Evolutionary conservation across 345 rosid genomes (phyloP), one percentile per base, ranked within the genome.

Genomic region (Moricandia moricandioides): DNA sequence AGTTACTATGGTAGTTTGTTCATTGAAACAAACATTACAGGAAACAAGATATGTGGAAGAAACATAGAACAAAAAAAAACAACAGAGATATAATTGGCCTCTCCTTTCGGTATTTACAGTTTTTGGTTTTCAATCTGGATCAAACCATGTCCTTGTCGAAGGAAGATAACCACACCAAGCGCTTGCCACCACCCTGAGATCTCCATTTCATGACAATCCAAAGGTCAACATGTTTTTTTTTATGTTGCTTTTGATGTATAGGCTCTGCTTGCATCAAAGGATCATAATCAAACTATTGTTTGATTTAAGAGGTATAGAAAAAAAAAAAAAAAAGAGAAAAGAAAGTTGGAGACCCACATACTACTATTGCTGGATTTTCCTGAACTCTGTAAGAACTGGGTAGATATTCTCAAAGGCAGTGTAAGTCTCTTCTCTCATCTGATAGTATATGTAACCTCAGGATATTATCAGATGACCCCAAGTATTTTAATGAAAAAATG

Each of bases 371-470:
- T 82, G 79, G 24, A 65, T 34, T 55, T 80, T 80, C 71, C 71
- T 67, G 86, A 92, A 92, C 81, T 90, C 89, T 4, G 86, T 72
- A 57, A 92, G 94, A 35, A 93, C 98, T 1, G 97, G 98, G 70
- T 84, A 91, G 76, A 93, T 93, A 75, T 91, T 91, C 84, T 88
- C 98, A 64, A 93, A 91, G 30, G 98, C 98, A 0, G 85, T 84
- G 67, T 89, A 89, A 4, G 88, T 88, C 69, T 93, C 97, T 0
- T 88, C 93, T 73, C 92, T 84, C 70, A 83, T 90, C 97, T 88
- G 73, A 54, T 55, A 59, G 26, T 1, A 10, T 49, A 49, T n/a
- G 54, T 16, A 17, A 52, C 18, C 78, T 66, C 71, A 64, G 3
- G 8, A 30, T 49, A 39, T 0, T 64, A 55, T 68, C 67, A 79